Conservation (phyloP, 2,329 filamentous ascomycete species). For the Colletotrichum musae region DNA sequence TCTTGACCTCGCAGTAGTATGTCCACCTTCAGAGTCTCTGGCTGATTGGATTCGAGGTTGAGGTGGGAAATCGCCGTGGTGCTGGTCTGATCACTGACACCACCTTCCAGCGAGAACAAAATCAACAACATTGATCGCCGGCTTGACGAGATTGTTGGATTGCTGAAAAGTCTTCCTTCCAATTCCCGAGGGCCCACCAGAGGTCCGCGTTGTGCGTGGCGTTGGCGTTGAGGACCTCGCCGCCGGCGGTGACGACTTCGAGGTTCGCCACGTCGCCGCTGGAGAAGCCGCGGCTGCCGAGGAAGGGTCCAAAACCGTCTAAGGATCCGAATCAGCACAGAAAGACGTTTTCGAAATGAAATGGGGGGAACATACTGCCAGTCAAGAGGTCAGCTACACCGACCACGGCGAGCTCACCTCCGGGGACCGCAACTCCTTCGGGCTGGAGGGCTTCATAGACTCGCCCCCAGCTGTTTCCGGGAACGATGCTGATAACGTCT, state of each 20-base stretch:
- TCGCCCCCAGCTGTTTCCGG: background rate
- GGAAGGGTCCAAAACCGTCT: background rate
- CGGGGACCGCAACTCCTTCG: background rate
- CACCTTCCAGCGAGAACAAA: background rate
- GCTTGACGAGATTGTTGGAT: background rate
- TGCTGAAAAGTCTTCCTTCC: background rate
- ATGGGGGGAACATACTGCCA: background rate
- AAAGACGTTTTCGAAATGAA: background rate
- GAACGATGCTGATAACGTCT: background rate
- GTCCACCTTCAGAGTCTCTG: background rate
- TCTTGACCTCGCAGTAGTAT: background rate
- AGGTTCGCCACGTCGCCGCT: constrained; percentile 36
- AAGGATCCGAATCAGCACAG: background rate
- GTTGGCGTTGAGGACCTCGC: constrained; percentile 34
- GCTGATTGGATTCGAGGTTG: too few relatives aligned
- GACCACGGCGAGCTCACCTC: constrained; percentile 6
- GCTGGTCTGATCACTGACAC: background rate
- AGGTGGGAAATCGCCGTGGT: too few relatives aligned
- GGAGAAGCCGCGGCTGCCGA: constrained; percentile 12
- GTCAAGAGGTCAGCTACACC: background rate
- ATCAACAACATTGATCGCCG: background rate
- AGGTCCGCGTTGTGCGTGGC: constrained; percentile 26
- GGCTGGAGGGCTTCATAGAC: background rate
- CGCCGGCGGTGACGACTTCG: constrained; percentile 36
- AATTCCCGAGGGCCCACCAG: constrained; percentile 30